Evolutionary conservation across 78 protist species (phyloP).

Genomic region (Tieghemostelium lacteum): DNA sequence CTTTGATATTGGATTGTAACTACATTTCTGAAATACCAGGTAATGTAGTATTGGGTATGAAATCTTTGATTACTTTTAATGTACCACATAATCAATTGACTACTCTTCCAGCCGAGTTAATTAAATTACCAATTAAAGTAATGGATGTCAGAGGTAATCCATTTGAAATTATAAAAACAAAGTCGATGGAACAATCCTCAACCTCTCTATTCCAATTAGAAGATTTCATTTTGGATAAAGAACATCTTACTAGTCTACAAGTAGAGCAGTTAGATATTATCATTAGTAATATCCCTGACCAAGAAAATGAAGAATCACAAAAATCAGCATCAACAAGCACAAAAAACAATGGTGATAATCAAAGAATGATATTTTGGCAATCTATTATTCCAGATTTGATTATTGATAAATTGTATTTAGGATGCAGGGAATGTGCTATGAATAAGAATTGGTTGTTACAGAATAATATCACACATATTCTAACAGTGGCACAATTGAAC

Average conservation of each 20-base stretch:
- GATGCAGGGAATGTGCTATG: constrained; percentile 62
- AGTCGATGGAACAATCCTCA: constrained; percentile 5
- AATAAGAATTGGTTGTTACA: constrained; percentile 39
- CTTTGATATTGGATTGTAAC: constrained; percentile 26
- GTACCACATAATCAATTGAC: constrained; percentile 36
- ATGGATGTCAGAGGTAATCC: constrained; percentile 50
- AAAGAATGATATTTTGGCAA: constrained; percentile 46
- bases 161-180: not conserved
- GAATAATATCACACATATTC: constrained; percentile 60
- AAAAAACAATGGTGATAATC: not conserved
- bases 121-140: not conserved
- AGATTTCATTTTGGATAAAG: constrained; percentile 38
- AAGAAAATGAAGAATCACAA: not conserved
- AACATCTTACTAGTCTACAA: too few relatives aligned
- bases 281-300: not conserved
- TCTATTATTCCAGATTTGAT: constrained; percentile 31
- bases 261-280: not conserved
- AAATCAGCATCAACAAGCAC: not conserved
- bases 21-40: constrained; percentile 26
- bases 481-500: constrained; percentile 56
- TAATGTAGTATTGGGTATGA: not conserved
- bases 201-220: not conserved
- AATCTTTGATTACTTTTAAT: constrained; percentile 26
- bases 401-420: constrained; percentile 51
- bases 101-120: constrained; percentile 18